Evolutionary conservation across 768 basidiomycete species (phyloP).

Genomic region (Ramaria rubella): DNA sequence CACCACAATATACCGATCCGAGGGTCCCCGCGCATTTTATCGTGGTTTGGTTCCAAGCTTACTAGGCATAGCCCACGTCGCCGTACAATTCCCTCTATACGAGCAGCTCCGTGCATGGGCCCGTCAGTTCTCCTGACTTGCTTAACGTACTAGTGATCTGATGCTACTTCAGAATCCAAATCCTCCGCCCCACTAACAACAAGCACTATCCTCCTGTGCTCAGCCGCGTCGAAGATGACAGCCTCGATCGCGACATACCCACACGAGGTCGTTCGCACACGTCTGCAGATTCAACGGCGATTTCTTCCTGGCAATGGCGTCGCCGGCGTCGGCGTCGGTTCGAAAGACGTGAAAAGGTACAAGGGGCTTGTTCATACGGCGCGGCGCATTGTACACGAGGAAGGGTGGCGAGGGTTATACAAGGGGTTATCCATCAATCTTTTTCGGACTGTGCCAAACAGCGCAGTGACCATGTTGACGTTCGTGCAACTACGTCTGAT

Average conservation of each 20-base stretch:
- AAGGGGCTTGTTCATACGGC: conserved; percentile 72
- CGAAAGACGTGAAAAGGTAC: conserved; percentile 16
- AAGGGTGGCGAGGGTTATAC: conserved; percentile 88
- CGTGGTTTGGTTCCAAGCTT: conserved; percentile 90
- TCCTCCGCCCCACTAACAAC: conserved; percentile 49
- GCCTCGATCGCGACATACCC: conserved; percentile 95
- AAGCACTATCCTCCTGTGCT: conserved; percentile 73
- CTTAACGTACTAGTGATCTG: background rate
- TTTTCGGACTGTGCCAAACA: conserved; percentile 90
- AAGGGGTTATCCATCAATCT: conserved; percentile 92
- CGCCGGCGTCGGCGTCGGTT: conserved; percentile 37
- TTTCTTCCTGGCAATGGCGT: conserved; percentile 47
- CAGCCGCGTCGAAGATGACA: conserved; percentile 91
- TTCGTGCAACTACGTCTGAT: conserved; percentile 35
- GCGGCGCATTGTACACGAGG: conserved; percentile 63
- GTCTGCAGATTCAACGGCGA: conserved; percentile 79
- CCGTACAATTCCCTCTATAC: conserved; percentile 95
- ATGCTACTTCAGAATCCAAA: conserved; percentile 28
- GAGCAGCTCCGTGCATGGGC: conserved; percentile 84
- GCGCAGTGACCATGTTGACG: conserved; percentile 94
- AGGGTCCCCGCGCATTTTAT: conserved; percentile 87
- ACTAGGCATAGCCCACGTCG: conserved; percentile 89
- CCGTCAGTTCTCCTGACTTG: conserved; percentile 52
- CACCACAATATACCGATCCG: conserved; percentile 79
- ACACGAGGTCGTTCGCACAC: conserved; percentile 98